These are phyloP conservation scores for Arxiozyma slooffiae DNA, from an alignment of 1,139 yeast genomes.

Conservation along the genomic window DNA sequence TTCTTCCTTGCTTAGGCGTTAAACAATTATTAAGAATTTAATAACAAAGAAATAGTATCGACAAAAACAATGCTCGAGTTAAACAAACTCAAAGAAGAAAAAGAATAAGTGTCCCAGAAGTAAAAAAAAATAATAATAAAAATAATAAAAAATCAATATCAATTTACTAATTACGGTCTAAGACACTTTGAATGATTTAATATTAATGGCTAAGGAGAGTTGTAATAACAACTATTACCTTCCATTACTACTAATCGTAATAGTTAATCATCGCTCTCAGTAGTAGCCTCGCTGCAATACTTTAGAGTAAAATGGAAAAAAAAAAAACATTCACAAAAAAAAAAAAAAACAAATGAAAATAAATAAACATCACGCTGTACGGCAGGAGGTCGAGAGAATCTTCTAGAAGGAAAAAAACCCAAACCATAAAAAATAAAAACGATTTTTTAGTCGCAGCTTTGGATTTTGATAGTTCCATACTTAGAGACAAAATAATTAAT, in stretches of 20 bases:
- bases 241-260: not conserved
- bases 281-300: not conserved
- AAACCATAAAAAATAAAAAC: too few species aligned
- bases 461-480: not conserved
- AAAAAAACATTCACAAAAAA: not conserved
- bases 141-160: too few species aligned
- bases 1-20: not conserved
- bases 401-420: not conserved
- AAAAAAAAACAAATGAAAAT: not conserved
- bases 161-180: too few species aligned
- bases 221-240: not conserved
- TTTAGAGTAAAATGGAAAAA: too few species aligned
- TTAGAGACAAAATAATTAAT: too few species aligned
- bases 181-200: too few species aligned
- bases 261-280: too few species aligned
- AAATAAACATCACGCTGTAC: not conserved
- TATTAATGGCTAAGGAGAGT: not conserved
- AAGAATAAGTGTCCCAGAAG: too few species aligned
- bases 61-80: not conserved
- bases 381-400: not conserved
- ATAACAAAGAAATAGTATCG: not conserved
- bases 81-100: too few species aligned
- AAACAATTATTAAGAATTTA: conserved; percentile 12
- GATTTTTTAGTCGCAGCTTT: not conserved
- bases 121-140: too few species aligned